A percentile compares a stretch with the other conserved stretches of the same genome.
Evolutionary conservation across 1,284 basidiomycete genomes (phyloP).

Genomic region (Apiotrichum sp.): DNA sequence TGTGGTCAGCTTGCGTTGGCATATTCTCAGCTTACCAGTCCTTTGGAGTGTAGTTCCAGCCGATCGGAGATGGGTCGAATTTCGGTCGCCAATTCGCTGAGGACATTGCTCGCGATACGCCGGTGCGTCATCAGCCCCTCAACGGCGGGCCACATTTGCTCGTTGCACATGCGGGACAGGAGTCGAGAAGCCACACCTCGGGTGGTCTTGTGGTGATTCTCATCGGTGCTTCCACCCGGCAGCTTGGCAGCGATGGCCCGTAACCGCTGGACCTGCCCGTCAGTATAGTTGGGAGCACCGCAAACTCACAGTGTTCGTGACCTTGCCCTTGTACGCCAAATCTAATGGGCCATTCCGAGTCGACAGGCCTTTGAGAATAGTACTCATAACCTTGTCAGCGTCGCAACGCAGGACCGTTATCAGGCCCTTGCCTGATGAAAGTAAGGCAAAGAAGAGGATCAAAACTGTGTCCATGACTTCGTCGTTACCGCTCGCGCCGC

Average conservation of each 20-base stretch:
- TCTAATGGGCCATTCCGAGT: conserved; percentile 21
- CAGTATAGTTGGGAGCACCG: neutral
- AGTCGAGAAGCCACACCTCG: conserved; percentile 19
- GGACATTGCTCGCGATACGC: neutral
- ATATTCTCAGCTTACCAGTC: conserved; percentile 19
- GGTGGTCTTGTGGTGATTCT: conserved; percentile 5
- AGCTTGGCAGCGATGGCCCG: conserved; percentile 10
- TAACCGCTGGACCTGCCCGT: conserved; percentile 18
- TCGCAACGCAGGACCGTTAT: conserved; percentile 16
- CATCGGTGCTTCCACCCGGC: neutral
- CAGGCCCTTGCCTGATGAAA: conserved; percentile 17
- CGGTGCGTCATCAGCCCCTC: neutral
- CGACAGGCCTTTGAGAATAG: conserved; percentile 9
- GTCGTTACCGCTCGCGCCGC: conserved; percentile 16
- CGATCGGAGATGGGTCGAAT: conserved; percentile 8
- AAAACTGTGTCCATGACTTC: conserved; percentile 28
- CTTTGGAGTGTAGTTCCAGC: conserved; percentile 28
- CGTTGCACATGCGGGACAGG: conserved; percentile 7
- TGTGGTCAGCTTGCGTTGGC: neutral
- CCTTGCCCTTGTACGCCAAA: conserved; percentile 11
- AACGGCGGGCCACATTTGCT: neutral
- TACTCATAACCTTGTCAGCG: conserved; percentile 4
- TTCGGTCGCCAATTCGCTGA: conserved; percentile 13
- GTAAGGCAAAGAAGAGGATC: conserved; percentile 25
- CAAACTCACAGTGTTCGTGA: conserved; percentile 14